Base-by-base conservation (phyloP, 305 asterid species). In the Plantago rigida region DNA sequence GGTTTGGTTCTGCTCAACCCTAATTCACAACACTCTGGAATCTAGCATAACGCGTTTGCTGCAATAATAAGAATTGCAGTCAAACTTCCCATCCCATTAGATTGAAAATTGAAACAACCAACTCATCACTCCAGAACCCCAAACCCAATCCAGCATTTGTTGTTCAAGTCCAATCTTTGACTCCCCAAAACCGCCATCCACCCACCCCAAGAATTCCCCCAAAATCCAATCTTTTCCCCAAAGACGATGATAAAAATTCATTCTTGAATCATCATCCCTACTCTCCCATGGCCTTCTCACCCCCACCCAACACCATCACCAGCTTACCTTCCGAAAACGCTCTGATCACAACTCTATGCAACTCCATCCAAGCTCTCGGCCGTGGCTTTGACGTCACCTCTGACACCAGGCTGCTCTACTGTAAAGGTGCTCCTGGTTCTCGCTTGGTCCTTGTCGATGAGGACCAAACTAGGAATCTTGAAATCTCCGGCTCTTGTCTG, bases 351-450 rank as follows among this genome's bases (percentile, higher is more conserved):
- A 88, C 99, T 54, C 81, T 88, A 66, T 64, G 78, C 80, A 92
- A 84, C 82, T 92, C 99, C 45, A 83, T 92, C 66, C 96, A 88
- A 79, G 95, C 99, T 15, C 79, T 92, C 55, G 99, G 99, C 12
- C 87, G 99, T 58, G 99, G 99, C 0, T 92, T 92, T 68, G 99
- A 92, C 69, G 99, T 92, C 64, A 86, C 99, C 24, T 92, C 99
- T 24, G 99, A 92, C 76, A 92, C 86, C 65, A 84, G 99, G 82
- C 80, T 92, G 48, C 71, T 92, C 50, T 92, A 92, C 65, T 92
- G 99, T 60, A 92, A 92, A 73, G 99, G 99, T 49, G 80, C 86
- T 0, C 87, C 95, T n/a, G 90, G 92, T 50, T 87, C 99, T 10
- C 85, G 94, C 22, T 76, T 92, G 60, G 79, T 89, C 60, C 82